phyloP scores from a whole-genome alignment of 1,139 yeast genomes.

The Zygosaccharomyces sapae region DNA sequence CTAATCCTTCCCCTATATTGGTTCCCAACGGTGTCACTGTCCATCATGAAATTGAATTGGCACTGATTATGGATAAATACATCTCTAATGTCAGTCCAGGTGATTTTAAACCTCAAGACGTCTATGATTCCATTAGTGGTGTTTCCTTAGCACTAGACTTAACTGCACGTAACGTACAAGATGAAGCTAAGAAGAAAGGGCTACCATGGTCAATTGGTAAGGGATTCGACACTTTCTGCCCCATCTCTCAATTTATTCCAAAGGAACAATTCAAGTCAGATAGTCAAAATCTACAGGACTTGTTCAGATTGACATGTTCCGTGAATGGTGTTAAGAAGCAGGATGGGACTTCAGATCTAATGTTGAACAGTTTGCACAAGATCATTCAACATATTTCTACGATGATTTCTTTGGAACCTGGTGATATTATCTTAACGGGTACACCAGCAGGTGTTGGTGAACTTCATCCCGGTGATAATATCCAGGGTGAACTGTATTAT shows the following conservation, averaged over 20 bases:
- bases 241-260: conserved; percentile 68
- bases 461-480: conserved; percentile 69
- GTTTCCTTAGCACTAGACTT: conserved; percentile 86
- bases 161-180: conserved; percentile 95
- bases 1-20: conserved; percentile 62
- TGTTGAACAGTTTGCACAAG: conserved; percentile 84
- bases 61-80: conserved; percentile 62
- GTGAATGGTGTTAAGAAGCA: conserved; percentile 73
- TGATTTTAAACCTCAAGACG: conserved; percentile 58
- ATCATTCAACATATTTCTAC: conserved; percentile 77
- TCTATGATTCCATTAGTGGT: conserved; percentile 73
- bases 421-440: conserved; percentile 91
- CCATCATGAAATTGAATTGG: conserved; percentile 93
- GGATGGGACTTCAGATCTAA: conserved; percentile 69
- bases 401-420: conserved; percentile 85
- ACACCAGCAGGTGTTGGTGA: conserved; percentile 98
- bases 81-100: conserved; percentile 58
- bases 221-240: conserved; percentile 94
- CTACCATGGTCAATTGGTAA: conserved; percentile 96
- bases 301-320: conserved; percentile 47
- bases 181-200: conserved; percentile 90
- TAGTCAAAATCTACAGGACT: conserved; percentile 46
- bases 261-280: conserved; percentile 67
- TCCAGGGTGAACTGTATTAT: conserved; percentile 58
- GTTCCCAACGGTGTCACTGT: conserved; percentile 77